Percentiles rank a stretch among this genome's conserved stretches.
Conservation (phyloP, 208 protist species). For the Trypanosoma rangeli region DNA sequence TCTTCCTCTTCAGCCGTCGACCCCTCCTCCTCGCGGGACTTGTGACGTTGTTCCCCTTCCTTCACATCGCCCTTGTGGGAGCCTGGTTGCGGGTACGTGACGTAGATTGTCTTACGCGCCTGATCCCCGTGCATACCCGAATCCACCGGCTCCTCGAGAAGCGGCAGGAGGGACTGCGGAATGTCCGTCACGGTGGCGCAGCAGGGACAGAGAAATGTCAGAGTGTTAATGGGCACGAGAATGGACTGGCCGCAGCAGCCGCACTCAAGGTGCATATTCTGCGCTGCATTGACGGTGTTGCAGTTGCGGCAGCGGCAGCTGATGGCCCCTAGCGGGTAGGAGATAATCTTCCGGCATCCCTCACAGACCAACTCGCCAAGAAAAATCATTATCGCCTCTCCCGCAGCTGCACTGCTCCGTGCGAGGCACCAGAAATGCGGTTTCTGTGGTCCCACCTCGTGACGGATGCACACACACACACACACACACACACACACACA, state of each 20-base stretch:
- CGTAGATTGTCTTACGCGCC: conserved; percentile 52
- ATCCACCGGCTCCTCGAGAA: conserved; percentile 32
- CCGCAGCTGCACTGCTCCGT: too few species aligned
- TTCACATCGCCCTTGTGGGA: neutral
- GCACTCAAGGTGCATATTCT: conserved; percentile 57
- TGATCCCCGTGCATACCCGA: conserved; percentile 15
- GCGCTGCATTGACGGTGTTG: conserved; percentile 57
- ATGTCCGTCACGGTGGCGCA: conserved; percentile 77
- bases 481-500: too few species aligned
- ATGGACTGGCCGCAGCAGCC: conserved; percentile 41
- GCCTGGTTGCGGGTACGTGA: conserved; percentile 43
- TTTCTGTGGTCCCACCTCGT: too few species aligned
- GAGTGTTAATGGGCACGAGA: conserved; percentile 74
- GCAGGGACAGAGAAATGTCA: conserved; percentile 66
- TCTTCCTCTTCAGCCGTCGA: neutral
- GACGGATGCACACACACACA: too few species aligned
- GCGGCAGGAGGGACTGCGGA: conserved; percentile 63
- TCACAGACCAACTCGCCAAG: conserved; percentile 70
- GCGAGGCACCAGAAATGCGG: too few species aligned
- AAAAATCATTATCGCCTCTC: conserved; percentile 33
- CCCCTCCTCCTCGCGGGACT: conserved; percentile 10
- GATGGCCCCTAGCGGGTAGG: conserved; percentile 64
- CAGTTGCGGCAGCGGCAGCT: conserved; percentile 80
- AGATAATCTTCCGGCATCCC: conserved; percentile 66
- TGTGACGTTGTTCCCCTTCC: neutral